Conservation (phyloP, 2,329 filamentous ascomycete genomes). For the Bipolaris victoriae region DNA sequence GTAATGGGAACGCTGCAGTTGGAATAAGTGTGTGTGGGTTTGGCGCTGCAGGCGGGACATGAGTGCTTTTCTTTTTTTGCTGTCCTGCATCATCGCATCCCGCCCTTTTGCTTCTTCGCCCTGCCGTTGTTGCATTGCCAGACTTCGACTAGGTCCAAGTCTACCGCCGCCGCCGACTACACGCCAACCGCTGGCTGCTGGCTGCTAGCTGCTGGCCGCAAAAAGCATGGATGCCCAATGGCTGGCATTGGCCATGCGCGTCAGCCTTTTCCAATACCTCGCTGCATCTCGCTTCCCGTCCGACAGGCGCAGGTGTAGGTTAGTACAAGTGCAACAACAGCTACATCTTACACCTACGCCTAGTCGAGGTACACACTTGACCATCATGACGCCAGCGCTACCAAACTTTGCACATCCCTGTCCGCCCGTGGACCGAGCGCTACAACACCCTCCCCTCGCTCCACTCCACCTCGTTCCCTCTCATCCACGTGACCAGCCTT, state of each 20-base stretch:
- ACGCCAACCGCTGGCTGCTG: conserved; percentile 3
- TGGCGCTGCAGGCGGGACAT: conserved; percentile 13
- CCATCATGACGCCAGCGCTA: conserved; percentile 9
- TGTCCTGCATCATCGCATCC: conserved; percentile 13
- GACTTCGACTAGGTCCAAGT: conserved; percentile 1
- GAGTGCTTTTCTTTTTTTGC: conserved; percentile 5
- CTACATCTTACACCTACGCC: too few species aligned
- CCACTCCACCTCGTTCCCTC: too few species aligned
- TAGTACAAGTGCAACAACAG: too few species aligned
- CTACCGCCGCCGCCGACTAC: neutral
- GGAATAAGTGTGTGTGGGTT: conserved; percentile 9
- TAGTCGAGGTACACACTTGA: neutral
- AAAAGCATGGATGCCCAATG: conserved; percentile 18
- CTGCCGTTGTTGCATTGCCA: conserved; percentile 9
- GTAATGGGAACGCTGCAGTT: conserved; percentile 11
- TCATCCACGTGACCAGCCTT: neutral
- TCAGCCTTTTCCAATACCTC: conserved; percentile 18
- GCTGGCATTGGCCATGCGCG: conserved; percentile 10
- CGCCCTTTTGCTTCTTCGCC: conserved; percentile 15
- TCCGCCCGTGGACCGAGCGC: neutral
- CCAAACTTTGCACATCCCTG: neutral
- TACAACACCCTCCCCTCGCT: neutral
- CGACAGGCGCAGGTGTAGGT: conserved; percentile 12
- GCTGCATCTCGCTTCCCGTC: conserved; percentile 18
- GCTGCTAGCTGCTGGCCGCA: neutral